Evolutionary conservation across 2,329 filamentous ascomycete genomes (phyloP), one percentile per base, ranked within the genome.

Genomic region (Colletotrichum sublineola): DNA sequence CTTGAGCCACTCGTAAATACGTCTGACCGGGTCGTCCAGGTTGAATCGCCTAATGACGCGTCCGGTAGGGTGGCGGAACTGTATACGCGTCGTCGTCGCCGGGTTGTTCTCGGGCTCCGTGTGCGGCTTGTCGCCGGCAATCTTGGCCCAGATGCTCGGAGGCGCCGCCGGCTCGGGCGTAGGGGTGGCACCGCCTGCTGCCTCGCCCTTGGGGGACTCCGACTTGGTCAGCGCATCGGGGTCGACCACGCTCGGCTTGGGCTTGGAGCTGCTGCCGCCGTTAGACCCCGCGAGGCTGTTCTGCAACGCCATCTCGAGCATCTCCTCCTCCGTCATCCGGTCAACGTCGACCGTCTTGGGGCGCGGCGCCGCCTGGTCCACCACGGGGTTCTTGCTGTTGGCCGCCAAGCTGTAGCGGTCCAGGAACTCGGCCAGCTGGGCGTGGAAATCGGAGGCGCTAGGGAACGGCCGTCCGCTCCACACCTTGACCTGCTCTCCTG

Each of bases 1-100:
- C 84, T 98, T 99, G 75, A 99, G 90, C 94, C 95, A 99, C 84
- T 99, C 96, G 81, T 96, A 99, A 57, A 99, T 91, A 15, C 94
- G 90, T 67, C 90, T 88, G 15, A 99, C 95, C 1, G 89, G 86
- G 70, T 99, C 96, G 18, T 89, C 82, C 4, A 95, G 82, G 12
- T 86, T 85, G 82, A 99, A 99, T n/a, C 94, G 90, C 40, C 95
- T 92, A 71, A 99, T 95, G 12, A 97, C 89, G 24, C 96, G 91
- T 1, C 95, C 95, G 14, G 90, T 92, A 0, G 95, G 91, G 77
- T 97, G 93, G 72, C 94, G 90, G 84, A 99, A 97, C 80, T 98
- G 96, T 76, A 99, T 97, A 63, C 96, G 91, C 3, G 96, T 98
- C 2, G 93, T 93, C 2, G 89, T 89, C 31, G 90, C 86, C 0